phyloP scores from a whole-genome alignment of 176 grass and related monocot genomes.

The Oryza glumipatula region DNA sequence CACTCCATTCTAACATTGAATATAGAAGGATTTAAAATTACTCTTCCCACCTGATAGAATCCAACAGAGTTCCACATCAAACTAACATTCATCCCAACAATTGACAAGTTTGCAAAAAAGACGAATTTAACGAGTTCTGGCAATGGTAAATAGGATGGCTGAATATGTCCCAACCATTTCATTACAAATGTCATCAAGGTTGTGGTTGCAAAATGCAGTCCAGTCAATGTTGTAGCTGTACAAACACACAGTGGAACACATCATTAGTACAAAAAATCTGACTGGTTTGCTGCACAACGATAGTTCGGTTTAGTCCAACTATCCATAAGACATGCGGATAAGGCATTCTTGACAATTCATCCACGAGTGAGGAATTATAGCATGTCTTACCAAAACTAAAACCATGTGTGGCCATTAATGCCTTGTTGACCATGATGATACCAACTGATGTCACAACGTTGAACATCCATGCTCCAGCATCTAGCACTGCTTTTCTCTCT shows the following conservation, averaged over 20 bases:
- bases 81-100: conserved; percentile 67
- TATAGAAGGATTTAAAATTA: neutral
- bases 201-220: conserved; percentile 61
- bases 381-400: conserved; percentile 75
- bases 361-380: neutral
- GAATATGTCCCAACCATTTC: conserved; percentile 61
- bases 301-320: neutral
- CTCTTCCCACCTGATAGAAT: conserved; percentile 60
- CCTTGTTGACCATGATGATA: conserved; percentile 89
- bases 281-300: neutral
- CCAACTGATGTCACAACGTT: conserved; percentile 85
- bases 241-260: neutral
- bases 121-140: conserved; percentile 59
- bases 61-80: conserved; percentile 76
- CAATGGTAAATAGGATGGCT: conserved; percentile 55
- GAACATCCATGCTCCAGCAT: conserved; percentile 82
- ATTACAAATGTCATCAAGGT: conserved; percentile 54
- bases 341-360: neutral
- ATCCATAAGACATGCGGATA: neutral
- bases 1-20: neutral
- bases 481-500: conserved; percentile 65
- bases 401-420: conserved; percentile 73
- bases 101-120: conserved; percentile 60
- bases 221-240: conserved; percentile 68
- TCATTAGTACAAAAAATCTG: neutral